These are phyloP conservation scores for Dipteronia sinensis DNA, from an alignment of 345 rosid genomes.

Conservation along the genomic window DNA sequence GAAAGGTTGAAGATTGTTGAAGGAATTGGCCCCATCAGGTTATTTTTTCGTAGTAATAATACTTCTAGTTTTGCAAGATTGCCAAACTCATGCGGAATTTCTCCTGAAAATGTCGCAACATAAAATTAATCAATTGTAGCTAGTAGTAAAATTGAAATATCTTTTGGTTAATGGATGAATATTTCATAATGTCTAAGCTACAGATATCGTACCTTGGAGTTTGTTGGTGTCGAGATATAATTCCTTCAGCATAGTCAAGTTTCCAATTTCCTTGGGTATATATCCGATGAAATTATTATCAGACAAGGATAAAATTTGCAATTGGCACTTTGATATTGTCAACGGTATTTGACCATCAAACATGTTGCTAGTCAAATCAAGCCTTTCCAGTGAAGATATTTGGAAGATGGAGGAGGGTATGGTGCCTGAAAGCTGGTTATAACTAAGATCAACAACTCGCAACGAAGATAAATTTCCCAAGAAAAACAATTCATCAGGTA, in stretches of 20 bases:
- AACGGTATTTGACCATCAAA: not conserved
- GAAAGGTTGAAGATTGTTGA: conserved; percentile 11
- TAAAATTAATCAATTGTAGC: not conserved
- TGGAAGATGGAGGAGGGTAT: conserved; percentile 8
- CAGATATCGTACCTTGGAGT: not conserved
- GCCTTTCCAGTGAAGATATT: not conserved
- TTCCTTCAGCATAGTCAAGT: not conserved
- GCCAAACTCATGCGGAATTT: not conserved
- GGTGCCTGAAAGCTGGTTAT: conserved; percentile 5
- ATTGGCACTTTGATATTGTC: too few species aligned
- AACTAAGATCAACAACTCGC: not conserved
- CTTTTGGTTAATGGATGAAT: too few species aligned
- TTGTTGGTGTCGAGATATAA: not conserved
- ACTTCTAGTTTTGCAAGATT: too few species aligned
- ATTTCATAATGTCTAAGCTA: too few species aligned
- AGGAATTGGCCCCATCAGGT: not conserved
- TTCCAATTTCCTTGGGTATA: too few species aligned
- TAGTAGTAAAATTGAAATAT: too few species aligned
- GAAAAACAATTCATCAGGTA: too few species aligned
- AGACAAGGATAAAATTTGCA: not conserved
- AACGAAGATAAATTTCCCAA: not conserved
- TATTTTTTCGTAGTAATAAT: too few species aligned
- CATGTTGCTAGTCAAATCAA: not conserved
- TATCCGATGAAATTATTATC: not conserved
- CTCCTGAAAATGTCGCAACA: not conserved